Conservation (phyloP, 495 filamentous ascomycete genomes). For the Lophiostoma macrostomum region DNA sequence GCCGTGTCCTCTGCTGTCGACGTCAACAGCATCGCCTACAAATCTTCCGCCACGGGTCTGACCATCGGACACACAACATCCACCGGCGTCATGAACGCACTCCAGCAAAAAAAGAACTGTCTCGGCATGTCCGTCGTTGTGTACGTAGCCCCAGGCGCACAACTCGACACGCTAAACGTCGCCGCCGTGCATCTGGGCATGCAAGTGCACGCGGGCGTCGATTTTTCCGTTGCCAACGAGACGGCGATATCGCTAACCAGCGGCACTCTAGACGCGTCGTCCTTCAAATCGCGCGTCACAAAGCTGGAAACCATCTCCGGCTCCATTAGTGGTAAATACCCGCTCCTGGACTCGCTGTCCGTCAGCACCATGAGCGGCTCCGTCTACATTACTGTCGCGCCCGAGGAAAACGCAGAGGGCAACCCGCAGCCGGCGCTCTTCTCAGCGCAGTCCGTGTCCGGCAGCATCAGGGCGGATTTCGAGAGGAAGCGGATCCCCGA, state of each 20-base stretch:
- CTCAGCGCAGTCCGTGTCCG: slow-evolving; percentile 24
- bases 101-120: slow-evolving; percentile 16
- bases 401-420: slow-evolving; percentile 21
- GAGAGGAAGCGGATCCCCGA: slow-evolving; percentile 29
- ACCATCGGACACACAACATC: slow-evolving; percentile 5
- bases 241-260: slow-evolving; percentile 24
- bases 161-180: slow-evolving; percentile 25
- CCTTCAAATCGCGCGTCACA: slow-evolving; percentile 33
- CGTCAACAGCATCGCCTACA: slow-evolving; percentile 13
- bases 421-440: slow-evolving; percentile 31
- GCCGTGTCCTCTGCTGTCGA: slow-evolving; percentile 15
- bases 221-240: slow-evolving; percentile 21
- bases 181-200: slow-evolving; percentile 19
- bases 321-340: slow-evolving; percentile 35
- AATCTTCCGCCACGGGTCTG: slow-evolving; percentile 4
- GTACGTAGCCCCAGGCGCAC: slow-evolving; percentile 18
- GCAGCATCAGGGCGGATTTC: slow-evolving; percentile 32
- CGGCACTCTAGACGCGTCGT: slow-evolving; percentile 16
- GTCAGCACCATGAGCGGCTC: slow-evolving; percentile 34
- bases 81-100: slow-evolving; percentile 11
- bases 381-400: slow-evolving; percentile 35
- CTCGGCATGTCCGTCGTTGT: slow-evolving; percentile 24
- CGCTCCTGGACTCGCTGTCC: slow-evolving; percentile 33
- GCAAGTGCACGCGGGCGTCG: slow-evolving; percentile 18
- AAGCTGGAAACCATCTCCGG: slow-evolving; percentile 33